Percentiles rank a stretch among this genome's conserved stretches.
phyloP scores from a whole-genome alignment of 2,329 filamentous ascomycete genomes.

The Diaporthe longicolla region DNA sequence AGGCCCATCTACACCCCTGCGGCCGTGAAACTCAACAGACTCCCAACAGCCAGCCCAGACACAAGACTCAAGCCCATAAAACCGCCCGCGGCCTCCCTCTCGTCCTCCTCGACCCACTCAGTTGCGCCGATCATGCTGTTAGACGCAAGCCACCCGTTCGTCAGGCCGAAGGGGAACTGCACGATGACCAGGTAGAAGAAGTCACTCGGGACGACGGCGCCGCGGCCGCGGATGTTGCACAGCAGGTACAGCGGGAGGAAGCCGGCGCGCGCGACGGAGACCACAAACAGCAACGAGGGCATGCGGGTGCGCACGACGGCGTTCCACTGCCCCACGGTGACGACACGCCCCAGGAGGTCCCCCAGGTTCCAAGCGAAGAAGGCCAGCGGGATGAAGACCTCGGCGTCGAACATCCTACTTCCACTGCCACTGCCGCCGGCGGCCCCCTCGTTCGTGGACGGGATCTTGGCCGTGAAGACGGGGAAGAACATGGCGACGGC shows the following conservation, averaged over 20 bases:
- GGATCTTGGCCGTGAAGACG: constrained; percentile 84
- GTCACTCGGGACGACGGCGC: constrained; percentile 83
- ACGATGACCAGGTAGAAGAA: constrained; percentile 89
- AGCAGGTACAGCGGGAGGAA: constrained; percentile 90
- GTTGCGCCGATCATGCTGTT: constrained; percentile 92
- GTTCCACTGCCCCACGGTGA: constrained; percentile 71
- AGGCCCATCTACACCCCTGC: constrained; percentile 57
- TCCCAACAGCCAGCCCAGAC: constrained; percentile 85
- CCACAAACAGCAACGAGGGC: constrained; percentile 76
- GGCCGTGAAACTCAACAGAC: constrained; percentile 86
- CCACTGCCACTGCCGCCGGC: neutral
- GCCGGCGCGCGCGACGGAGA: constrained; percentile 74
- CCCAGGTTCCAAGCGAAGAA: constrained; percentile 96
- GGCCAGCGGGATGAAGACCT: constrained; percentile 88
- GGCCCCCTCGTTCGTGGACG: constrained; percentile 55
- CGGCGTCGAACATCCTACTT: constrained; percentile 73
- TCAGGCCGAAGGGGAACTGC: constrained; percentile 85
- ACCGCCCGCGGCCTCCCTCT: constrained; percentile 89
- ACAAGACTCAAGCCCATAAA: constrained; percentile 97
- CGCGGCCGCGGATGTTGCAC: constrained; percentile 87
- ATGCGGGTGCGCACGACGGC: constrained; percentile 66
- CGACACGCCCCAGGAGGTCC: constrained; percentile 82
- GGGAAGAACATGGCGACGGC: constrained; percentile 91
- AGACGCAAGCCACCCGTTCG: constrained; percentile 89
- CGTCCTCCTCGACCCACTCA: constrained; percentile 84